Percentiles rank a stretch among this genome's conserved stretches.
Evolutionary conservation across 2,329 filamentous ascomycete species (phyloP).

Genomic region (Aspergillus pseudonomiae): DNA sequence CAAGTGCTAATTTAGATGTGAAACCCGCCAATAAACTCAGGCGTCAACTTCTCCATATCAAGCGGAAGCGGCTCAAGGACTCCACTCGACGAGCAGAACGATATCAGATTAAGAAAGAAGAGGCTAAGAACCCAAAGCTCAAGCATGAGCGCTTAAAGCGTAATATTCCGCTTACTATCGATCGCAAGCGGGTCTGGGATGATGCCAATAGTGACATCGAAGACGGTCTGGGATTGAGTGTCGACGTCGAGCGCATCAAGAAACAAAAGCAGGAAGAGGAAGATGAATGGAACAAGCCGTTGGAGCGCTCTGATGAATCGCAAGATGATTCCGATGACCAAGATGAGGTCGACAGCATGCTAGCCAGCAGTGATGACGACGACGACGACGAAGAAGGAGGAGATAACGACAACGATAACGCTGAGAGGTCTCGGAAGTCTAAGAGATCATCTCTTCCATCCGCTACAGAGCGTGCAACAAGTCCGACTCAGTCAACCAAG

Average conservation of each 20-base stretch:
- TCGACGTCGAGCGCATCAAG: slow-evolving; percentile 54
- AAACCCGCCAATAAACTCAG: slow-evolving; percentile 76
- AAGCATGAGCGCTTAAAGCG: slow-evolving; percentile 71
- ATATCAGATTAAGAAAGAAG: slow-evolving; percentile 78
- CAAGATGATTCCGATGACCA: slow-evolving; percentile 50
- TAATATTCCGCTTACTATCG: slow-evolving; percentile 80
- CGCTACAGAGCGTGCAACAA: slow-evolving; percentile 55
- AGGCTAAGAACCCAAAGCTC: slow-evolving; percentile 78
- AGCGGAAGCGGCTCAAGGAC: slow-evolving; percentile 76
- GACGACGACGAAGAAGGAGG: slow-evolving; percentile 58
- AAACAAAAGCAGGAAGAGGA: slow-evolving; percentile 51
- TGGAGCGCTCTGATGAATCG: slow-evolving; percentile 41
- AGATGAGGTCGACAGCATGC: slow-evolving; percentile 75
- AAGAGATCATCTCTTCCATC: slow-evolving; percentile 40
- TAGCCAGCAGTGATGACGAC: slow-evolving; percentile 60
- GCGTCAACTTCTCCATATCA: slow-evolving; percentile 75
- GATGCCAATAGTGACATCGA: slow-evolving; percentile 62
- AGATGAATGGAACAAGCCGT: slow-evolving; percentile 39
- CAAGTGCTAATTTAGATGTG: slow-evolving; percentile 52
- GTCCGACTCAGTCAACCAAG: slow-evolving; percentile 57
- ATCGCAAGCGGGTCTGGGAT: slow-evolving; percentile 90
- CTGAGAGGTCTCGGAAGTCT: slow-evolving; percentile 15
- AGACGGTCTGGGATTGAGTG: slow-evolving; percentile 49
- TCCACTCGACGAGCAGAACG: slow-evolving; percentile 75
- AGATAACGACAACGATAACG: slow-evolving; percentile 50